Percentiles rank a stretch among this genome's conserved stretches.
These are phyloP conservation scores for Erysimum pusillum DNA, from an alignment of 441 rosid genomes.

Conservation along the genomic window DNA sequence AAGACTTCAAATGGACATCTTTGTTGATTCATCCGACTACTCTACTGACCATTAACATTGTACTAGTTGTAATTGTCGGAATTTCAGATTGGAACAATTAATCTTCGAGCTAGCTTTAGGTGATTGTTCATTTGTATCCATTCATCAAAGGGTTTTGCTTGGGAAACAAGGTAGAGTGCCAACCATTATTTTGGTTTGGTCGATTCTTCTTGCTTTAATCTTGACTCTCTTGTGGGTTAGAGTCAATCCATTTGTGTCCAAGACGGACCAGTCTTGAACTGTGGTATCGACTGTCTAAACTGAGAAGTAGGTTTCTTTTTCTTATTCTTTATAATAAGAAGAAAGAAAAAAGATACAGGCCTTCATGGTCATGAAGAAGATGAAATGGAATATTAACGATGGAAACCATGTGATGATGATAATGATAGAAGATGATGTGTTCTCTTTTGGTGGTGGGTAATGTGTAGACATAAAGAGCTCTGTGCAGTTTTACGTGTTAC, in stretches of 20 bases:
- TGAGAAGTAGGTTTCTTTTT: background rate
- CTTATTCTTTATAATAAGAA: background rate
- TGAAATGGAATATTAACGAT: background rate
- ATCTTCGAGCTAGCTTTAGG: background rate
- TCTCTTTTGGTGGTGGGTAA: background rate
- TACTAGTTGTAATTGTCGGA: background rate
- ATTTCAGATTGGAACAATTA: background rate
- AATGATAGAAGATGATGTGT: background rate
- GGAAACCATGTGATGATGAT: slow-evolving; percentile 1
- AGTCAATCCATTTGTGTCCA: background rate
- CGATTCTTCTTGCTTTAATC: background rate
- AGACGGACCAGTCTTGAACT: background rate
- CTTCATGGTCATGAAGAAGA: background rate
- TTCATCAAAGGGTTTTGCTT: background rate
- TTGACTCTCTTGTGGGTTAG: background rate
- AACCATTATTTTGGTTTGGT: background rate
- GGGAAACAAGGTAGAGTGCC: background rate
- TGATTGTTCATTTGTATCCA: slow-evolving; percentile 1
- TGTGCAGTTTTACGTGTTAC: slow-evolving; percentile 8
- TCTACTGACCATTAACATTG: background rate
- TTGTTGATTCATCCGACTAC: slow-evolving; percentile 1
- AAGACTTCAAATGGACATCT: background rate
- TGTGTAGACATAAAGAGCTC: slow-evolving; percentile 15
- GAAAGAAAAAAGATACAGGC: background rate
- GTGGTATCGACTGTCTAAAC: slow-evolving; percentile 2